Evolutionary conservation across 2,329 filamentous ascomycete species (phyloP), one percentile per base, ranked within the genome.

Genomic region (Chalaropsis thielavioides): DNA sequence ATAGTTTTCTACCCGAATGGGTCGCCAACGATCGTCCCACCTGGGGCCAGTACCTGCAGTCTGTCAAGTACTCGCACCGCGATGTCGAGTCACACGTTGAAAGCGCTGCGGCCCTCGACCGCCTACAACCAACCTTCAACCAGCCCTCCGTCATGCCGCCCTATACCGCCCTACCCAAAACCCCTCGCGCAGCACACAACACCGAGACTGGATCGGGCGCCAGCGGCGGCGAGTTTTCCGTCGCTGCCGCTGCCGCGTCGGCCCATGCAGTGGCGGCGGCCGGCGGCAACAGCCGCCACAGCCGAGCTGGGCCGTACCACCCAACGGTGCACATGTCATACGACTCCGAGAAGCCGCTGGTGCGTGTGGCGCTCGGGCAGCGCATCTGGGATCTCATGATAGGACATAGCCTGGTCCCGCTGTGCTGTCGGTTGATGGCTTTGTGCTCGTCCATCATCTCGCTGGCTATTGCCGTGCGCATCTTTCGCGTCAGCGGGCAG

Each of bases 391-490:
- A 82, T 63, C 81, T 83, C 44, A 78, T 95, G 35, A 79, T 96
- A 71, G 85, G 86, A 66, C 90, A 92, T 71, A 88, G 91, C 13
- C 86, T 96, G 69, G 88, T 96, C 0, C 94, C 94, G 1, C 78
- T 96, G 64, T 78, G 88, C 15, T 90, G 96, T 73, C 89, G 94
- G 63, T 76, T 95, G 22, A 86, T 83, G 15, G 90, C 96, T 61
- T 85, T 96, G 72, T 79, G 85, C 67, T 95, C 95, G 68, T 95
- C 91, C 1, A 82, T 89, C 46, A 79, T 90, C 64, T 92, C 91
- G 3, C 81, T 99, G 27, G 89, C 84, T 15, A 80, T 99, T 8
- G 87, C 91, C 1, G 83, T 81, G 2, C 85, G 84, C 27, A 91
- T 97, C 61, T 89, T 85, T 73, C 77, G 84, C 69, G 75, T 83